phyloP scores from a whole-genome alignment of 805 yeast species.

The Sugiyamaella qingdaonensis region DNA sequence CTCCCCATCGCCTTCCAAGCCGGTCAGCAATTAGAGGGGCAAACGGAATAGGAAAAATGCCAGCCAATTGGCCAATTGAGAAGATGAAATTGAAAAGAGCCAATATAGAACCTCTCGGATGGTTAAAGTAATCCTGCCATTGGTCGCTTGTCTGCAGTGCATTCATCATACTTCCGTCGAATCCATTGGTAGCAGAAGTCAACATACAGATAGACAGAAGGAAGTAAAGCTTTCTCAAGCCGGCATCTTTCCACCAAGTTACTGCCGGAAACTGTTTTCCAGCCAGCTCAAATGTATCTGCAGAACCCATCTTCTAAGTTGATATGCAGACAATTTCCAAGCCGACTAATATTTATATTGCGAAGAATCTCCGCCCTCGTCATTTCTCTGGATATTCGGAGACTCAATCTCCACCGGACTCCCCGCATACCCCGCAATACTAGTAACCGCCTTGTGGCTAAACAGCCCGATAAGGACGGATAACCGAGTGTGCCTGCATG shows the following conservation, averaged over 20 bases:
- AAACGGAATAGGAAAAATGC: slow-evolving; percentile 52
- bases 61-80: slow-evolving; percentile 53
- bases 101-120: slow-evolving; percentile 18
- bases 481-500: too few species aligned
- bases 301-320: background rate
- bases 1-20: slow-evolving; percentile 59
- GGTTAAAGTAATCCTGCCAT: slow-evolving; percentile 19
- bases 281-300: background rate
- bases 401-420: too few species aligned
- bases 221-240: slow-evolving; percentile 6
- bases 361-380: too few species aligned
- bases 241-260: slow-evolving; percentile 10
- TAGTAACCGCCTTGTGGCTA: too few species aligned
- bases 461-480: too few species aligned
- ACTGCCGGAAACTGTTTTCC: background rate
- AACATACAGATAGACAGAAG: slow-evolving; percentile 5
- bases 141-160: slow-evolving; percentile 24
- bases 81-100: slow-evolving; percentile 19
- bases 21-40: slow-evolving; percentile 55
- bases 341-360: too few species aligned
- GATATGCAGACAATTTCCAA: too few species aligned
- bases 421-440: too few species aligned
- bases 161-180: slow-evolving; percentile 21
- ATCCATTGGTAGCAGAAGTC: slow-evolving; percentile 14
- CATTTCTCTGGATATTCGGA: too few species aligned